Evolutionary conservation across 306 rosid species (phyloP).

Genomic region (Cyclanthera cordifolia): DNA sequence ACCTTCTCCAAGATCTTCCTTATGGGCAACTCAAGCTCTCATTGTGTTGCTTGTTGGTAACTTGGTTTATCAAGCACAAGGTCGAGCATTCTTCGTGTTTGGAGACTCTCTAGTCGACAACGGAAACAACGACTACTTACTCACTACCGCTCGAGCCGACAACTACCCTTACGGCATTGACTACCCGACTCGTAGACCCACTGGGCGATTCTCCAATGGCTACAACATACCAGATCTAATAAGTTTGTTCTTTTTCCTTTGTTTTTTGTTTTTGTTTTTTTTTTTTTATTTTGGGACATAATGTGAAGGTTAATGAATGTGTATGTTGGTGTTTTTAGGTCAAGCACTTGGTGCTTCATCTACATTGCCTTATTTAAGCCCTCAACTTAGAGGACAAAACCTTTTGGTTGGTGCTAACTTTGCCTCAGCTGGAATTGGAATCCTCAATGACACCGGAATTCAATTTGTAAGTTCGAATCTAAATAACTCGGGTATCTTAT

Average conservation of each 20-base stretch:
- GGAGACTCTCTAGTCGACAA: constrained; percentile 22
- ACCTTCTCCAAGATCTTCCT: background rate
- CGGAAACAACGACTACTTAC: constrained; percentile 15
- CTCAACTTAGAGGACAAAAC: constrained; percentile 27
- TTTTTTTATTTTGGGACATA: background rate
- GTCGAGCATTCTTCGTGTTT: constrained; percentile 16
- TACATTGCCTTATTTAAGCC: constrained; percentile 45
- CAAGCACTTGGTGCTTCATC: constrained; percentile 35
- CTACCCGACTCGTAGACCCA: constrained; percentile 1
- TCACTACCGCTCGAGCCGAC: constrained; percentile 16
- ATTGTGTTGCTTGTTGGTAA: background rate
- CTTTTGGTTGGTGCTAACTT: constrained; percentile 56
- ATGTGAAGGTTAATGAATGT: no score
- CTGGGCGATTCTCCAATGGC: constrained; percentile 20
- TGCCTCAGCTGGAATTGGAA: constrained; percentile 59
- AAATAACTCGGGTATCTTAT: no score
- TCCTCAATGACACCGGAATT: constrained; percentile 54
- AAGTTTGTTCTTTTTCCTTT: background rate
- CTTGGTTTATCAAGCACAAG: constrained; percentile 2
- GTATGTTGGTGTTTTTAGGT: constrained; percentile 17
- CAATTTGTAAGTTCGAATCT: constrained; percentile 33
- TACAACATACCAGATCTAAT: constrained; percentile 16
- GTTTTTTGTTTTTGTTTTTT: background rate
- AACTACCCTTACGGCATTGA: constrained; percentile 12
- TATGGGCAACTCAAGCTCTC: background rate